Evolutionary conservation across 2,329 filamentous ascomycete species (phyloP), one percentile per base, ranked within the genome.

Genomic region (Fusarium sp.): DNA sequence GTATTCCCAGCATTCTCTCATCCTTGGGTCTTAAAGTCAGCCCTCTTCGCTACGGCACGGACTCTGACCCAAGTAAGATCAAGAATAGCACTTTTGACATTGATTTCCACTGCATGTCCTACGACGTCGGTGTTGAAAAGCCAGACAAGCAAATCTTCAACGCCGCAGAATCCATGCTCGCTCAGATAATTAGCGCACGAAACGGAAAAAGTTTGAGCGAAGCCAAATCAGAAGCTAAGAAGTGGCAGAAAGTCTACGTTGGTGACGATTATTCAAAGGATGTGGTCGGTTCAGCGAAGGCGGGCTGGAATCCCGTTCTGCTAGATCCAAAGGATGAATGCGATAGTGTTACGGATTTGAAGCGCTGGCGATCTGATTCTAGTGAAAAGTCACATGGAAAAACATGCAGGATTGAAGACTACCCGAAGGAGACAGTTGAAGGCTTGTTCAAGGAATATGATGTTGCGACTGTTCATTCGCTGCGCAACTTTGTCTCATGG

Each of bases 91-190:
- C 14, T 0, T 58, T 62, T 14, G 59, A 73, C 1, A 55, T 73
- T 2, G 70, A 73, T 11, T 73, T 73, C 3, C 70, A 73, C 1
- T 73, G 70, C 42, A 83, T 90, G 75, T 90, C 88, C 19, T 91
- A 91, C 67, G 88, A 90, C 70, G 85, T 87, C 7, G 89, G 88
- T 0, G 74, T 79, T 25, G 86, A 87, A 68, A 91, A 91, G 75
- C 89, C 89, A 0, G 81, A 88, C 54, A 67, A 61, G 11, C 69
- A 74, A 4, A 89, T 91, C 4, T 91, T 91, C 65, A 75, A 80
- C 2, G 84, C 86, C 0, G 89, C 88, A 0, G 81, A 83, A 45
- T 67, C 75, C 2, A 78, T 88, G 80, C 74, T 73, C 8, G 44
- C 53, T 1, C 52, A 70, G 12, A 13, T 65, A 6, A 58, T 72